phyloP scores from a whole-genome alignment of 2,329 filamentous ascomycete species.

The Cytospora schulzeri region DNA sequence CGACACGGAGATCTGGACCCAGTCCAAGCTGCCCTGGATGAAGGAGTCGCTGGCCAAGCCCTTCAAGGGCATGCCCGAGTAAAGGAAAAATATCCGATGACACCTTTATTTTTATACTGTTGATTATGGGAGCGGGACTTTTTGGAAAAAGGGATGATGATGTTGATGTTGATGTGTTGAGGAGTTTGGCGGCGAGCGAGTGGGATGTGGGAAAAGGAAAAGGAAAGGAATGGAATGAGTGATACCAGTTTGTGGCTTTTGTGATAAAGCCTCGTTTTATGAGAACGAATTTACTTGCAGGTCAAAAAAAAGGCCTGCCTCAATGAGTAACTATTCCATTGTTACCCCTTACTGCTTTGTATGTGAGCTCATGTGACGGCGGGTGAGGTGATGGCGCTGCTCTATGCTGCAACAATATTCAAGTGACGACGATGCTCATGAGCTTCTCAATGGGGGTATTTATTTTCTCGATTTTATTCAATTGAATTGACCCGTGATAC shows the following conservation, averaged over 20 bases:
- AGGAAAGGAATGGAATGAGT: too few relatives aligned
- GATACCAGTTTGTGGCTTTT: not conserved
- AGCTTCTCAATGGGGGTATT: not conserved
- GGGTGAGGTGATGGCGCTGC: not conserved
- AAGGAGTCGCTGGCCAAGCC: conserved; percentile 65
- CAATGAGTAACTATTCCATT: not conserved
- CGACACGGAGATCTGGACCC: conserved; percentile 71
- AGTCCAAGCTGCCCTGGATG: conserved; percentile 70
- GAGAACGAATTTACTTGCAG: not conserved
- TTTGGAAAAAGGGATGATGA: not conserved
- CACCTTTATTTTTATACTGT: too few relatives aligned
- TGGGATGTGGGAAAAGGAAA: not conserved
- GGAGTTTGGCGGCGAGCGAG: not conserved
- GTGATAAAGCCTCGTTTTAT: not conserved
- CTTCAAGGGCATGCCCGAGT: conserved; percentile 66
- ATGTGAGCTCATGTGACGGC: not conserved
- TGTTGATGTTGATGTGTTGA: too few relatives aligned
- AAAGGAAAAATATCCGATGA: too few relatives aligned
- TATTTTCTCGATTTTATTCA: too few relatives aligned
- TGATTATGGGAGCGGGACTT: not conserved
- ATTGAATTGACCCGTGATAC: too few relatives aligned
- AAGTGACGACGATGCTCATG: not conserved
- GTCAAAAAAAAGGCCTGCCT: not conserved
- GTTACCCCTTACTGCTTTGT: not conserved
- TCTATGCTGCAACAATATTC: not conserved